phyloP scores from a whole-genome alignment of 1,284 basidiomycete genomes.

The Ceratobasidium sp. region DNA sequence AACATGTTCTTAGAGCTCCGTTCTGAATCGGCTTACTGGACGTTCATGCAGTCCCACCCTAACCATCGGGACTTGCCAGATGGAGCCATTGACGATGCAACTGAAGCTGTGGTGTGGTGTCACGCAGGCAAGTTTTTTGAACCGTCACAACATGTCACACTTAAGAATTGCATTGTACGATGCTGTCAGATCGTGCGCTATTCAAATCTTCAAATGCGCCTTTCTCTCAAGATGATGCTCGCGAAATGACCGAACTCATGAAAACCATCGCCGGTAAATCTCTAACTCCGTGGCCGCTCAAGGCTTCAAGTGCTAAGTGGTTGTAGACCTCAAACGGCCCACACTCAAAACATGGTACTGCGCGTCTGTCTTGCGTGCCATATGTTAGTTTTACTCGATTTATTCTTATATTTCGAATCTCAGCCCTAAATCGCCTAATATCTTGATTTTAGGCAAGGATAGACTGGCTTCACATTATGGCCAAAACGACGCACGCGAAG shows the following conservation, averaged over 20 bases:
- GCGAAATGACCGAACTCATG: conserved; percentile 10
- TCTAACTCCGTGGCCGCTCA: too few species aligned
- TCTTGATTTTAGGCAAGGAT: not conserved
- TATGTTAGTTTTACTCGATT: not conserved
- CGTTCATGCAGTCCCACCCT: conserved; percentile 5
- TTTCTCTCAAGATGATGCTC: not conserved
- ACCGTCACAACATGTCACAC: not conserved
- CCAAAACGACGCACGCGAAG: conserved; percentile 3
- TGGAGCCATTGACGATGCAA: not conserved
- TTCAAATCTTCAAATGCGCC: conserved; percentile 9
- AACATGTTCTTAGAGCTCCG: not conserved
- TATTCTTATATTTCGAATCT: not conserved
- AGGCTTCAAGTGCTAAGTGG: too few species aligned
- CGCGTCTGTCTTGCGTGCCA: conserved; percentile 1
- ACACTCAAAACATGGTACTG: conserved; percentile 16
- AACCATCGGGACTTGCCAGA: not conserved
- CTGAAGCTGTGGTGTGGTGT: conserved; percentile 8
- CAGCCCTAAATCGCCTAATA: not conserved
- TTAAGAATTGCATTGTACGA: too few species aligned
- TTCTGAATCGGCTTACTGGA: not conserved
- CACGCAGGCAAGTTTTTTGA: not conserved
- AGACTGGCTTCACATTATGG: conserved; percentile 15
- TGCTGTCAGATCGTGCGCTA: not conserved
- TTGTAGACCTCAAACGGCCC: not conserved
- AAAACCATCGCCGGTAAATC: not conserved